These are phyloP conservation scores for Arctostaphylos glauca DNA, from an alignment of 148 eudicot species.

Conservation along the genomic window DNA sequence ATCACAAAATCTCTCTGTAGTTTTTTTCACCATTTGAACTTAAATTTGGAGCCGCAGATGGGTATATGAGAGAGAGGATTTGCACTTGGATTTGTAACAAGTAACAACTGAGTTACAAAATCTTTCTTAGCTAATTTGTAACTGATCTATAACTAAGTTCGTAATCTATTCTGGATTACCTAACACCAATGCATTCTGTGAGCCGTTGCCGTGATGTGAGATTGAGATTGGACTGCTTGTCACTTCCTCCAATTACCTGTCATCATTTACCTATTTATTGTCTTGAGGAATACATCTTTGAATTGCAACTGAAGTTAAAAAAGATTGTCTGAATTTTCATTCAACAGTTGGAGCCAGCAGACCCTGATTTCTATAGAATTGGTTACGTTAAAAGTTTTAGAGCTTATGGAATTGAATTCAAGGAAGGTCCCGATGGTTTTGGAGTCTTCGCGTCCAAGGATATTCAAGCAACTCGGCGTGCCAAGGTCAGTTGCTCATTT, in stretches of 20 bases:
- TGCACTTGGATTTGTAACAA: neutral
- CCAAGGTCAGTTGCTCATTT: slow-evolving; percentile 51
- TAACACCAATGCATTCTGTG: neutral
- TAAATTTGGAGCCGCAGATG: too few relatives aligned
- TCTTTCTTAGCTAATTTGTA: neutral
- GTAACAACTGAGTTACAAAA: neutral
- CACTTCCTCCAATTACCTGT: neutral
- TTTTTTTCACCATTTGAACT: too few relatives aligned
- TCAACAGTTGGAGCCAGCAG: slow-evolving; percentile 71
- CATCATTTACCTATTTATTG: neutral
- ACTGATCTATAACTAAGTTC: too few relatives aligned
- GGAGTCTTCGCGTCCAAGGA: slow-evolving; percentile 96
- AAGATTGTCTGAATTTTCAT: neutral
- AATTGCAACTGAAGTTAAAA: neutral
- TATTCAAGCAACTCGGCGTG: slow-evolving; percentile 84
- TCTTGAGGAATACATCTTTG: slow-evolving; percentile 5
- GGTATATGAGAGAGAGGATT: neutral
- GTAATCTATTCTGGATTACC: neutral
- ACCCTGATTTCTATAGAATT: slow-evolving; percentile 91
- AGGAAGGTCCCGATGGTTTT: slow-evolving; percentile 94
- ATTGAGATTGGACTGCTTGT: too few relatives aligned
- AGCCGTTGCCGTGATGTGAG: neutral
- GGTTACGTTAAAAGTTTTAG: slow-evolving; percentile 83
- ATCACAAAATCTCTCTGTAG: too few relatives aligned
- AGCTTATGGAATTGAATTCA: slow-evolving; percentile 95